A percentile compares a stretch with the other conserved stretches of the same genome.
These are phyloP conservation scores for Syncephalis fuscata DNA, from an alignment of 371 early-diverging fungal species.

Conservation along the genomic window DNA sequence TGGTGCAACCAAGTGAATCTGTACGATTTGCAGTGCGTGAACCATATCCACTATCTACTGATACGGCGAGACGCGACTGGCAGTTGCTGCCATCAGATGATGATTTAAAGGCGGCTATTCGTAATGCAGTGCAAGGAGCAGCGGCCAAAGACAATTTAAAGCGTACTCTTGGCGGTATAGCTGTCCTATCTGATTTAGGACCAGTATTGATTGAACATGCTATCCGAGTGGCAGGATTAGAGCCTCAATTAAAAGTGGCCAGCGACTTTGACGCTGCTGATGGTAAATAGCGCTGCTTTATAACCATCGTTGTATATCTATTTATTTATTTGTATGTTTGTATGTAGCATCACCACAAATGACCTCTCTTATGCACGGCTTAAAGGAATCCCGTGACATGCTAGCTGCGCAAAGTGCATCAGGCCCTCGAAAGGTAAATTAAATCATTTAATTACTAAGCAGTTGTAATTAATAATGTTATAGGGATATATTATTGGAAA, in stretches of 20 bases:
- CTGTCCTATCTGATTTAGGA: conserved; percentile 40
- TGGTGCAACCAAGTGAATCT: conserved; percentile 63
- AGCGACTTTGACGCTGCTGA: neutral
- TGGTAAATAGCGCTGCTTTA: too few relatives aligned
- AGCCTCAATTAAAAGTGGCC: conserved; percentile 39
- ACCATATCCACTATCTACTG: conserved; percentile 20
- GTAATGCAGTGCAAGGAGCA: conserved; percentile 41
- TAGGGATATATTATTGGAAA: too few relatives aligned
- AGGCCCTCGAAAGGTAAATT: too few relatives aligned
- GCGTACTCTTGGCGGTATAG: neutral
- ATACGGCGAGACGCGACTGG: neutral
- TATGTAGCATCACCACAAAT: too few relatives aligned
- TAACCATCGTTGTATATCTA: too few relatives aligned
- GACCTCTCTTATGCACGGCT: too few relatives aligned
- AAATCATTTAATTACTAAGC: neutral
- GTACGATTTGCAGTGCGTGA: conserved; percentile 66
- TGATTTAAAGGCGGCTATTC: conserved; percentile 24
- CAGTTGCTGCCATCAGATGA: neutral
- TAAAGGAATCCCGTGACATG: too few relatives aligned
- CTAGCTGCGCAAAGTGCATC: too few relatives aligned
- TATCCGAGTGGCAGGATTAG: conserved; percentile 44
- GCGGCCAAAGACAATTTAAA: conserved; percentile 12
- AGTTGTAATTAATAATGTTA: neutral
- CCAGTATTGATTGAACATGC: conserved; percentile 83
- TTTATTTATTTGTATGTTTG: too few relatives aligned